Conservation (phyloP, 2,329 filamentous ascomycete species). For the Coniochaeta sp. region DNA sequence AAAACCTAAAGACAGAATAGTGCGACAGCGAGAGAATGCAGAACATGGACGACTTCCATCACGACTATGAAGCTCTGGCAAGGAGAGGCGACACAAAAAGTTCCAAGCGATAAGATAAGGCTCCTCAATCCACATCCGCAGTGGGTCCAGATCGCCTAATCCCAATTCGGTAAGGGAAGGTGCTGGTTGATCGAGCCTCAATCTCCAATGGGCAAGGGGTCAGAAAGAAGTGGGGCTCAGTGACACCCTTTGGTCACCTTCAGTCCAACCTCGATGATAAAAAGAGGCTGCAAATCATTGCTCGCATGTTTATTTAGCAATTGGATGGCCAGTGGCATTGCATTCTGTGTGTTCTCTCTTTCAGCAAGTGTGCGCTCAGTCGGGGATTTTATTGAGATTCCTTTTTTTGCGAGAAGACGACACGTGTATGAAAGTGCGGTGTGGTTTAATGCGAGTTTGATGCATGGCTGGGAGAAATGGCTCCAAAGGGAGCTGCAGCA, state of each 20-base stretch:
- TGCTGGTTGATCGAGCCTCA: background rate
- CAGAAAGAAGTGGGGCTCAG: no score
- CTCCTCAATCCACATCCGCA: background rate
- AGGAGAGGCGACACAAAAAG: conserved; percentile 3
- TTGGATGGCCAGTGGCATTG: background rate
- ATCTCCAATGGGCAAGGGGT: background rate
- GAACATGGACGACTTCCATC: conserved; percentile 2
- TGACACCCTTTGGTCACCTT: background rate
- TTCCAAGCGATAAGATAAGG: conserved; percentile 2
- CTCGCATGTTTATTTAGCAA: background rate
- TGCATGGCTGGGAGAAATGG: background rate
- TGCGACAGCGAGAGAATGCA: background rate
- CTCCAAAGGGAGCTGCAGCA: background rate
- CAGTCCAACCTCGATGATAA: background rate
- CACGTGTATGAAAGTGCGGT: background rate
- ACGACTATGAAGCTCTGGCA: background rate
- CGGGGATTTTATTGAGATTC: no score
- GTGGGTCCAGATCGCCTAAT: background rate
- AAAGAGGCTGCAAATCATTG: background rate
- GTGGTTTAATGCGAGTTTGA: background rate
- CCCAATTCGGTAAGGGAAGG: background rate
- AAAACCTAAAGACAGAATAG: background rate
- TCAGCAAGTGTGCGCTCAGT: background rate
- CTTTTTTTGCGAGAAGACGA: background rate
- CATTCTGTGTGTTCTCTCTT: background rate